Percentiles rank a stretch among this genome's conserved stretches.
Evolutionary conservation across 192 early-diverging fungal species (phyloP).

Genomic region (Coemansia sp.): DNA sequence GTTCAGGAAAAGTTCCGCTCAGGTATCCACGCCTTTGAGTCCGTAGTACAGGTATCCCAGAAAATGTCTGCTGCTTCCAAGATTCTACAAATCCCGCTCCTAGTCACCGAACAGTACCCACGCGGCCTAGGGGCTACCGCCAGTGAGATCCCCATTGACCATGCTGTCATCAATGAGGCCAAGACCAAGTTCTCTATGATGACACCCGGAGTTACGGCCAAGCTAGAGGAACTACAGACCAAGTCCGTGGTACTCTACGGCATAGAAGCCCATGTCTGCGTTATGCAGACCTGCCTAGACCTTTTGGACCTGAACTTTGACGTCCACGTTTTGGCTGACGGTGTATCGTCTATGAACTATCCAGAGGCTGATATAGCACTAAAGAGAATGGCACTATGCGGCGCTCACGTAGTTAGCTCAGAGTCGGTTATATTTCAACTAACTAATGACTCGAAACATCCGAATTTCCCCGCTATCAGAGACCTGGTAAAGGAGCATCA

Average conservation of each 20-base stretch:
- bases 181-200: slow-evolving; percentile 95
- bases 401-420: slow-evolving; percentile 78
- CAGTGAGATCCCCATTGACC: slow-evolving; percentile 72
- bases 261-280: slow-evolving; percentile 95
- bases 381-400: slow-evolving; percentile 65
- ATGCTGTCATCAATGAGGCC: slow-evolving; percentile 60
- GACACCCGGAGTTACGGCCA: slow-evolving; percentile 62
- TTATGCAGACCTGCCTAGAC: slow-evolving; percentile 93
- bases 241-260: slow-evolving; percentile 86
- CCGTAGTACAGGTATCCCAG: slow-evolving; percentile 77
- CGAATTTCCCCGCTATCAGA: slow-evolving; percentile 80
- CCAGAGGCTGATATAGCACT: slow-evolving; percentile 87
- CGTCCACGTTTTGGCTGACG: slow-evolving; percentile 92
- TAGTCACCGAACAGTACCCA: slow-evolving; percentile 88
- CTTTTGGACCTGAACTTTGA: slow-evolving; percentile 74
- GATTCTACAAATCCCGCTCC: slow-evolving; percentile 78
- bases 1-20: slow-evolving; percentile 83
- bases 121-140: slow-evolving; percentile 79
- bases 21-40: slow-evolving; percentile 81
- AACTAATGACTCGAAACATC: slow-evolving; percentile 62
- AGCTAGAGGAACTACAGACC: slow-evolving; percentile 52
- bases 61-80: slow-evolving; percentile 85
- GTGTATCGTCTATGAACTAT: slow-evolving; percentile 84
- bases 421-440: slow-evolving; percentile 80
- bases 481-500: slow-evolving; percentile 86